Evolutionary conservation across 768 basidiomycete species (phyloP).

Genomic region (Boletus edulis): DNA sequence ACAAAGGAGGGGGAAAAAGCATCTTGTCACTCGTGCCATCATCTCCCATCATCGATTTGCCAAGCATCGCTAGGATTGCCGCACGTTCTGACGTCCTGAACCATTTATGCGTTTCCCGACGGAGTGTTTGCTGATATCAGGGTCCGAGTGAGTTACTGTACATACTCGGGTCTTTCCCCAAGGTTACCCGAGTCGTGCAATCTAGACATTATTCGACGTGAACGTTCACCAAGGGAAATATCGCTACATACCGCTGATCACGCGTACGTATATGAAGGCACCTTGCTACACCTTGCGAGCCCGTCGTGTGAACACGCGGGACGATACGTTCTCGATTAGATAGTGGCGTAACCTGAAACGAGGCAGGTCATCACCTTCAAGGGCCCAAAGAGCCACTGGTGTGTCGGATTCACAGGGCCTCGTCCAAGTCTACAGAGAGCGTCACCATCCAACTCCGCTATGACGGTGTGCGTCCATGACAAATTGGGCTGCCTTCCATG

Average conservation of each 20-base stretch:
- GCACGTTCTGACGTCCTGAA: not conserved
- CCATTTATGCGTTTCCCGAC: conserved; percentile 1
- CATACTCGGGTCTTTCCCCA: too few relatives aligned
- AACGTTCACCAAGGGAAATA: not conserved
- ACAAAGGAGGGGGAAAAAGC: too few relatives aligned
- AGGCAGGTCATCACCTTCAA: not conserved
- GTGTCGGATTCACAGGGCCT: conserved; percentile 1
- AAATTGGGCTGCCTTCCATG: not conserved
- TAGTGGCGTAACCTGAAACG: conserved; percentile 17
- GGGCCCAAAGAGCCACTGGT: not conserved
- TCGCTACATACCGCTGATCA: not conserved
- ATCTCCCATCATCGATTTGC: too few relatives aligned
- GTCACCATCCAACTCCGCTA: conserved; percentile 7
- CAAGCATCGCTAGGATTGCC: conserved; percentile 1
- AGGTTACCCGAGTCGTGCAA: not conserved
- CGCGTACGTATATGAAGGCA: conserved; percentile 17
- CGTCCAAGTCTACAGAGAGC: not conserved
- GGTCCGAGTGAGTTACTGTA: not conserved
- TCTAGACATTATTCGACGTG: conserved; percentile 9
- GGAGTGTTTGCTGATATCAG: not conserved
- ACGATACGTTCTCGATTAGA: conserved; percentile 5
- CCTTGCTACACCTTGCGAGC: conserved; percentile 3
- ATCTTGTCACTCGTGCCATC: too few relatives aligned
- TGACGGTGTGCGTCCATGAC: not conserved
- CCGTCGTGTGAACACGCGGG: conserved; percentile 22